Evolutionary conservation across 2,329 filamentous ascomycete species (phyloP).

Genomic region (Neopestalotiopsis rosae): DNA sequence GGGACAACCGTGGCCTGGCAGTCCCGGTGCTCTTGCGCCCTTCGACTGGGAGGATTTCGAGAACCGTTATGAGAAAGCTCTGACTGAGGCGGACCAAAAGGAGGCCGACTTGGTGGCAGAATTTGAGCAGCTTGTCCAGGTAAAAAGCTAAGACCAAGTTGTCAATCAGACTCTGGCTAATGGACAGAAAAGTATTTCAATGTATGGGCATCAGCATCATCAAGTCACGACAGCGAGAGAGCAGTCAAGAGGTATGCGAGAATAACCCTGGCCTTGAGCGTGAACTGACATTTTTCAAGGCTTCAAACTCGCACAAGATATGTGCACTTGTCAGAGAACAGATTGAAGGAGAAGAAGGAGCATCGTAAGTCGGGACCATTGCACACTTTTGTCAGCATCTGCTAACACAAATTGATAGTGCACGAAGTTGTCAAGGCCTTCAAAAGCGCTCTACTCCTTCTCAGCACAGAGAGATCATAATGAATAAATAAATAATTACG

Average conservation of each 20-base stretch:
- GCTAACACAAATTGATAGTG: slow-evolving; percentile 42
- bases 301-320: slow-evolving; percentile 80
- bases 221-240: slow-evolving; percentile 75
- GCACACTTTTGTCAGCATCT: neutral
- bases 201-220: slow-evolving; percentile 77
- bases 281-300: slow-evolving; percentile 45
- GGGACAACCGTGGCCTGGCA: slow-evolving; percentile 48
- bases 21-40: slow-evolving; percentile 55
- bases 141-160: slow-evolving; percentile 33
- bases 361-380: slow-evolving; percentile 69
- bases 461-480: slow-evolving; percentile 39
- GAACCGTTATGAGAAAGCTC: slow-evolving; percentile 67
- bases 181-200: slow-evolving; percentile 69
- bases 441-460: slow-evolving; percentile 63
- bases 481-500: neutral
- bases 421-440: slow-evolving; percentile 66
- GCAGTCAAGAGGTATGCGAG: slow-evolving; percentile 71
- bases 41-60: slow-evolving; percentile 85
- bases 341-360: slow-evolving; percentile 74
- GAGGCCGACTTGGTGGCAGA: slow-evolving; percentile 72
- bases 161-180: neutral
- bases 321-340: slow-evolving; percentile 75
- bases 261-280: neutral
- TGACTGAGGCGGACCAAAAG: slow-evolving; percentile 65
- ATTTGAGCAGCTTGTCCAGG: slow-evolving; percentile 70